Evolutionary conservation across 345 rosid species (phyloP).

Genomic region (Populus tremula): DNA sequence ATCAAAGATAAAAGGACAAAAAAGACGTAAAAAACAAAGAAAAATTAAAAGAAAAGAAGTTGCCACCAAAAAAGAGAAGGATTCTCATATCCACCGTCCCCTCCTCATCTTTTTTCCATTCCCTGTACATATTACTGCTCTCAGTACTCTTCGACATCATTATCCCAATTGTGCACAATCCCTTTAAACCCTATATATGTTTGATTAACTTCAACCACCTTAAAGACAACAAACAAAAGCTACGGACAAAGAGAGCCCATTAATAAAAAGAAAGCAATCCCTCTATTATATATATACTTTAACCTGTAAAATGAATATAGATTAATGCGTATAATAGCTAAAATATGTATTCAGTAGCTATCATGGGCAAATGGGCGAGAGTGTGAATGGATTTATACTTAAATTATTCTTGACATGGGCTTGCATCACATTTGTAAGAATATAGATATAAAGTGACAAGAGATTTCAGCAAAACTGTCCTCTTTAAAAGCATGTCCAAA

Average conservation of each 20-base stretch:
- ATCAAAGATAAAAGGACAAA: neutral
- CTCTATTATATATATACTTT: neutral
- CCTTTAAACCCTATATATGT: neutral
- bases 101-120: neutral
- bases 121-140: slow-evolving; percentile 15
- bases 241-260: neutral
- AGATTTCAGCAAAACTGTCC: neutral
- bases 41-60: neutral
- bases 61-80: slow-evolving; percentile 22
- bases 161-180: neutral
- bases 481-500: neutral
- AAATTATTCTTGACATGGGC: neutral
- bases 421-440: neutral
- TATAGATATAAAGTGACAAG: neutral
- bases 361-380: neutral
- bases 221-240: neutral
- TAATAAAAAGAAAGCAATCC: neutral
- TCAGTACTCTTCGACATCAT: neutral
- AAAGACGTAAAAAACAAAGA: neutral
- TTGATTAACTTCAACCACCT: neutral
- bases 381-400: neutral
- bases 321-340: neutral
- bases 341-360: neutral
- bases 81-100: slow-evolving; percentile 20
- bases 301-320: neutral